Conservation (phyloP, 2,329 filamentous ascomycete genomes). For the Alternaria rosae region DNA sequence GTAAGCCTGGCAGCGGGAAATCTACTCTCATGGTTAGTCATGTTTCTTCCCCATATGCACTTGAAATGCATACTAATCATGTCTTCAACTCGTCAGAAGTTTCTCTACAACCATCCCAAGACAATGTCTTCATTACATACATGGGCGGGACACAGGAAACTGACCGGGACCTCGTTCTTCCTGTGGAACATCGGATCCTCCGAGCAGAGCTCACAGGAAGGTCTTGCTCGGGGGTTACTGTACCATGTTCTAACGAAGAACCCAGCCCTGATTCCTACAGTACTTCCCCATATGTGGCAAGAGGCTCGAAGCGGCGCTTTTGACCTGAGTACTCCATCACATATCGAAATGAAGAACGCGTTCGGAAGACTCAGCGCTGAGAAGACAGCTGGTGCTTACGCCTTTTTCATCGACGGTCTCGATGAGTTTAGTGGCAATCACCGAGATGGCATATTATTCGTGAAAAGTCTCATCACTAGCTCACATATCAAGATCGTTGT, state of each 20-base stretch:
- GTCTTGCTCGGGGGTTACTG: background rate
- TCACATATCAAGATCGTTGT: background rate
- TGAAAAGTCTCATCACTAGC: background rate
- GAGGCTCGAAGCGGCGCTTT: background rate
- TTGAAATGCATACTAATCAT: background rate
- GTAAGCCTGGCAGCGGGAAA: constrained; percentile 5
- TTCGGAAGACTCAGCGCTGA: background rate
- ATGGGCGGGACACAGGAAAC: background rate
- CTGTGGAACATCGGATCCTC: background rate
- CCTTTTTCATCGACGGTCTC: constrained; percentile 4
- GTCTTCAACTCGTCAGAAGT: background rate
- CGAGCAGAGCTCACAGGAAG: background rate
- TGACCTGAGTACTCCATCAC: background rate
- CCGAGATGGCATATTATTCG: background rate
- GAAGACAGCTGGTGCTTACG: background rate
- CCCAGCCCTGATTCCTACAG: background rate
- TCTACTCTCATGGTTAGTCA: background rate
- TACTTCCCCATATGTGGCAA: background rate
- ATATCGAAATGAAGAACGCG: background rate
- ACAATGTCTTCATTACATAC: background rate
- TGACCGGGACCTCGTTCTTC: constrained; percentile 1
- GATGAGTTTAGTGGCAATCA: constrained; percentile 3
- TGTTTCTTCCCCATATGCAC: background rate
- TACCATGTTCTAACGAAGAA: background rate
- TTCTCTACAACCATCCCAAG: background rate